Evolutionary conservation across 164 flowering plant genomes (phyloP).

Genomic region (Berberis thunbergii): DNA sequence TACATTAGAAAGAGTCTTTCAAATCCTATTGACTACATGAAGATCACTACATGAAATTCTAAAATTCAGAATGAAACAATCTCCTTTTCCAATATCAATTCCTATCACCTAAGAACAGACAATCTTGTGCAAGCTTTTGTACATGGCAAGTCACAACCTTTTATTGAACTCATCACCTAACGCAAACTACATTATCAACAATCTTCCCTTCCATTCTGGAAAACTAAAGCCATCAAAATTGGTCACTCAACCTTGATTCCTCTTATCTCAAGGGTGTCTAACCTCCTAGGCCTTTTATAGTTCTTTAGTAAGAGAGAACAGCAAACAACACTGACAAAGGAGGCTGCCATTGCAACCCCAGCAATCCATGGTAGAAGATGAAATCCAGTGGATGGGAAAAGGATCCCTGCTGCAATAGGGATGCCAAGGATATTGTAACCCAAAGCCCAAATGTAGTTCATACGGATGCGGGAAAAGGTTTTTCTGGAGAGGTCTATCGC

Average conservation of each 20-base stretch:
- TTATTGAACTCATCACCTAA: no score
- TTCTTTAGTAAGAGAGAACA: slow-evolving; percentile 55
- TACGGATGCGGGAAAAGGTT: slow-evolving; percentile 50
- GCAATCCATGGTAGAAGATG: slow-evolving; percentile 82
- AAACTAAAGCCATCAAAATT: not conserved
- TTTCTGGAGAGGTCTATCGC: slow-evolving; percentile 71
- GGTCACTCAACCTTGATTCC: slow-evolving; percentile 35
- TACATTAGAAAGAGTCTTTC: no score
- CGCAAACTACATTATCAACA: not conserved
- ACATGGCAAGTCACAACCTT: no score
- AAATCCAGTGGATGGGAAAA: slow-evolving; percentile 51
- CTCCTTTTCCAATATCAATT: no score
- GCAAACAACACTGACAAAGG: slow-evolving; percentile 69
- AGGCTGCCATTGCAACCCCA: slow-evolving; percentile 85
- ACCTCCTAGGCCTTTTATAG: slow-evolving; percentile 47
- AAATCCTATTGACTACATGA: no score
- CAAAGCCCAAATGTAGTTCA: slow-evolving; percentile 73
- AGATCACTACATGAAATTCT: no score
- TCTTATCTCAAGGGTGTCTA: slow-evolving; percentile 36
- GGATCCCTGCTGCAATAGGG: slow-evolving; percentile 65
- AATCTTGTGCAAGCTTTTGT: no score
- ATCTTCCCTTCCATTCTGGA: not conserved
- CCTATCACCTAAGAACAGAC: no score
- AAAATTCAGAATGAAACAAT: no score
- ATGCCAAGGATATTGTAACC: slow-evolving; percentile 64